These are phyloP conservation scores for Tylopilus vinaceipallidus DNA, from an alignment of 768 basidiomycete species.

Conservation along the genomic window DNA sequence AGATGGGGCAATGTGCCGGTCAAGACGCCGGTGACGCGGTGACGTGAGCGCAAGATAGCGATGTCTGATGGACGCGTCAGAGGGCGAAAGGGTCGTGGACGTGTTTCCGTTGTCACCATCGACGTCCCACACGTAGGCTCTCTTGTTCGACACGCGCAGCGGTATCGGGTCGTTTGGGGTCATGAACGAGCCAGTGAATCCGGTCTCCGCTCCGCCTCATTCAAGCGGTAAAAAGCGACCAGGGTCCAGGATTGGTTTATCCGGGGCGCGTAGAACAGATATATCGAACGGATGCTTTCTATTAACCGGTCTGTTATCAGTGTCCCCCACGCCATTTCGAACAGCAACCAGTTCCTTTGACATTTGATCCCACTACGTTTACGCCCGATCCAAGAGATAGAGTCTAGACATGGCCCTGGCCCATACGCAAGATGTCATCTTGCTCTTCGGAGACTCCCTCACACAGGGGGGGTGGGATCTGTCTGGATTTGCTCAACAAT, in stretches of 20 bases:
- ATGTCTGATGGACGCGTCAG: constrained; percentile 54
- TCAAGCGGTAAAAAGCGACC: no score
- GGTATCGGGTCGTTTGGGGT: constrained; percentile 38
- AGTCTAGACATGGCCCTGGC: constrained; percentile 50
- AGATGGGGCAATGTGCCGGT: constrained; percentile 92
- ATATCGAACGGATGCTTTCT: no score
- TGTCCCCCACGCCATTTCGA: not conserved
- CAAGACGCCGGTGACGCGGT: constrained; percentile 82
- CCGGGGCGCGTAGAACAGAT: no score
- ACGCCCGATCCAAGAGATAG: not conserved
- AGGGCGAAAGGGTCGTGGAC: not conserved
- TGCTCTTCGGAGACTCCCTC: constrained; percentile 82
- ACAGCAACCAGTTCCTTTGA: not conserved
- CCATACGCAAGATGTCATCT: constrained; percentile 57
- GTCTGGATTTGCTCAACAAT: constrained; percentile 63
- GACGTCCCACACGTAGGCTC: constrained; percentile 86
- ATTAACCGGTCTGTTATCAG: not conserved
- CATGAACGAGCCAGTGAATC: constrained; percentile 9
- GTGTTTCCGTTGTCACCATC: constrained; percentile 50
- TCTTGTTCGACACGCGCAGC: constrained; percentile 73
- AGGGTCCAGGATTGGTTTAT: no score
- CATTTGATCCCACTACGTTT: not conserved
- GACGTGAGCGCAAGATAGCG: constrained; percentile 70
- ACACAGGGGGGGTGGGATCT: constrained; percentile 66
- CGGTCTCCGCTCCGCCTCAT: constrained; percentile 20